Evolutionary conservation across 768 basidiomycete genomes (phyloP), one percentile per base, ranked within the genome.

Genomic region (Coprinellus micaceus): DNA sequence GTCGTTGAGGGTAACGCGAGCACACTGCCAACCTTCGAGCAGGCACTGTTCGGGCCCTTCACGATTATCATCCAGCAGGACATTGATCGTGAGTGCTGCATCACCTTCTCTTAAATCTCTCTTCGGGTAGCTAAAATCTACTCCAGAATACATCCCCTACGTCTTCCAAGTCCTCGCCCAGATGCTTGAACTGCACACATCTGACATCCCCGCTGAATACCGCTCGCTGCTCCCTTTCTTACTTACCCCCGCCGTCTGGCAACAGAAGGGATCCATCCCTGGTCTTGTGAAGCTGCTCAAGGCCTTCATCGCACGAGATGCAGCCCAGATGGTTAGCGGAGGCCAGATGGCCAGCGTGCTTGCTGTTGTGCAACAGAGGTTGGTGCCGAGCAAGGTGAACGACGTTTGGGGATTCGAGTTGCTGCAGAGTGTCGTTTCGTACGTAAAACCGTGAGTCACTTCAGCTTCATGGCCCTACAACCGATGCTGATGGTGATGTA

Each of bases 131-230:
- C 29, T 13, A 41, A 51, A 48, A 10, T 50, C 51, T 12, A 47
- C 21, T 22, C 3, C 69, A 94, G 96, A 98, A 74, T 98, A 97
- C 67, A 87, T 98, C 46, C 96, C 97, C 3, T 99, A 97, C 68
- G 89, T 91, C 53, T 98, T 98, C 80, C 97, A 99, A 67, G 82
- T 99, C 61, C 84, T 98, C 44, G 89, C 94, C 0, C 97, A 98
- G 66, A 94, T 99, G 81, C 86, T 99, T 28, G 89, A 94, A 60
- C 74, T 92, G 2, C 94, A 96, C 52, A 72, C 68, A 1, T 65
- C 69, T 2, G 75, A 78, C 6, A 77, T 95, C 2, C 94, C 96
- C 1, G 71, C 76, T 0, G 82, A 88, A 54, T 99, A 98, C 73
- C 85, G 86, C 25, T 74, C 78, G 26, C 77, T 98, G 9, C 79